Evolutionary conservation across 2,329 filamentous ascomycete genomes (phyloP), one percentile per base, ranked within the genome.

Genomic region (Talaromyces sp.): DNA sequence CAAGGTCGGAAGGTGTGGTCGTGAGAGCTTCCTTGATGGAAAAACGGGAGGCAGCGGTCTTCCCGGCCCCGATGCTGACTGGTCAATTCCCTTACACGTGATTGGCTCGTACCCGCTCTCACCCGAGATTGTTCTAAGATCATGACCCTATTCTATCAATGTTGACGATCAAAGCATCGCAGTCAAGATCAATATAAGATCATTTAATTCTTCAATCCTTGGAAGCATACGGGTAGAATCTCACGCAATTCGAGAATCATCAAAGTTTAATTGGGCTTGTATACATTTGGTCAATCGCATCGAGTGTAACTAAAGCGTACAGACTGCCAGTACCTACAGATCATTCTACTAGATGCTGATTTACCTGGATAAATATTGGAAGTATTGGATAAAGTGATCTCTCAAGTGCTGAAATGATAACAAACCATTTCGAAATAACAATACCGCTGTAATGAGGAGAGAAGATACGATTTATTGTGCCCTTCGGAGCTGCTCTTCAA

Each of bases 401-500:
- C 9, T 54, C 9, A 4, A 35, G n/a, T 33, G 25, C 28, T 14
- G 48, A 28, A 28, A 6, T 28, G 28, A 28, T 35, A 12, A 35
- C 11, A 16, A 8, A 23, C 5, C 18, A 28, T 12, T 18, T 21
- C n/a, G 23, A 6, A 28, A 28, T 3, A 28, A 3, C 3, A 28
- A 28, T 3, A 28, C 28, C 3, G 28, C 6, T 28, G n/a, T 28
- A 28, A 6, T 28, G 3, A 3, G 3, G 4, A 14, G 5, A 14
- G 42, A 40, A 3, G 31, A 4, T 5, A 37, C 31, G 21, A 11
- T 18, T 23, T 55, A 61, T 14, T 14, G 6, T 52, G 68, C 67
- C 50, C 69, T 68, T 54, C 72, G 75, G 62, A 76, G 78, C 67
- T 83, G 81, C 66, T 83, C 82, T 71, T 93, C 90, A 48, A 91